These are phyloP conservation scores for Brassica balearica DNA, from an alignment of 441 rosid species.

Conservation along the genomic window DNA sequence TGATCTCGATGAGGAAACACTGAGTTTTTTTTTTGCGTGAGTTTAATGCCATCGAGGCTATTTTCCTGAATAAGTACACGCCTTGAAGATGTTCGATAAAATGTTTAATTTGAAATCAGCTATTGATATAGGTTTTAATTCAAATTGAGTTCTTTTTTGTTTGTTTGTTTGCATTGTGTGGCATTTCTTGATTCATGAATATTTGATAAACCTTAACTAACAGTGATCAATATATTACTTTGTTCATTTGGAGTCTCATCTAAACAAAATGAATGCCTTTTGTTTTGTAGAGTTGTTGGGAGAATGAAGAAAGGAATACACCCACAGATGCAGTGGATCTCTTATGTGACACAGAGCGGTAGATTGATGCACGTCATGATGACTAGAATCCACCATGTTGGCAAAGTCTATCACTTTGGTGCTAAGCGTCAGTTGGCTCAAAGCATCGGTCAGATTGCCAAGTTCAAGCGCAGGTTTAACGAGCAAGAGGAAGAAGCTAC, in stretches of 20 bases:
- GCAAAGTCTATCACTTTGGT: slow-evolving; percentile 88
- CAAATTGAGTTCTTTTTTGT: background rate
- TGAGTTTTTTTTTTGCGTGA: background rate
- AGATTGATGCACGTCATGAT: slow-evolving; percentile 87
- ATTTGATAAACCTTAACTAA: background rate
- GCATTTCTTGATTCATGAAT: slow-evolving; percentile 14
- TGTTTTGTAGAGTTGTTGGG: too few species aligned
- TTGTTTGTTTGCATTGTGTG: background rate
- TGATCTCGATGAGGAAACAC: background rate
- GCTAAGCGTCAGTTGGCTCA: slow-evolving; percentile 91
- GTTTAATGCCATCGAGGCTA: background rate
- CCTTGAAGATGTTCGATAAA: slow-evolving; percentile 37
- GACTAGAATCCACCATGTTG: slow-evolving; percentile 85
- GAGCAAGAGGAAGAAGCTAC: slow-evolving; percentile 54
- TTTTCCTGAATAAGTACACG: background rate
- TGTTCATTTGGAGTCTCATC: too few species aligned
- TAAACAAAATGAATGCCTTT: too few species aligned
- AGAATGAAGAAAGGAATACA: slow-evolving; percentile 89
- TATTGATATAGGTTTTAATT: too few species aligned
- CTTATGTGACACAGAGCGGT: slow-evolving; percentile 88
- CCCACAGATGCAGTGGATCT: slow-evolving; percentile 96
- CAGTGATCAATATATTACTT: background rate
- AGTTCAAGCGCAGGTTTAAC: slow-evolving; percentile 79
- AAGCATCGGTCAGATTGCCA: slow-evolving; percentile 84
- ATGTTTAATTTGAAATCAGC: slow-evolving; percentile 22